Conservation (phyloP, 129 eudicot species). For the Tagetes patula region DNA sequence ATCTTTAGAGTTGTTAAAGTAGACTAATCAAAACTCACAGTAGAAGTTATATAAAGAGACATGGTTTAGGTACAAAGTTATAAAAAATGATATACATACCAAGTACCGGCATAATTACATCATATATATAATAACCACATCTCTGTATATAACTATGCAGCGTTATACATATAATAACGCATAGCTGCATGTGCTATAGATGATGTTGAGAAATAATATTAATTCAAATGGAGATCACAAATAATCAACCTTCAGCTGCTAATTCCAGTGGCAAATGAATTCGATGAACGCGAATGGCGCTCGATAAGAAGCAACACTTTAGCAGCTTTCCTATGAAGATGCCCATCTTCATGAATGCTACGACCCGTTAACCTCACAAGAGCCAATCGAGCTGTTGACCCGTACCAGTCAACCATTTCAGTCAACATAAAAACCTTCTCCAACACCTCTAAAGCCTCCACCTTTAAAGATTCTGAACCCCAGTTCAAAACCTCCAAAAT, state of each 20-base stretch:
- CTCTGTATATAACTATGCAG: too few relatives aligned
- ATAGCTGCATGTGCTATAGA: too few relatives aligned
- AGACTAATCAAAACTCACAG: too few relatives aligned
- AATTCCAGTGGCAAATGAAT: constrained; percentile 36
- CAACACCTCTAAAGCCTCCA: constrained; percentile 53
- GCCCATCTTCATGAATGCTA: constrained; percentile 48
- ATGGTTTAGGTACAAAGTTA: too few relatives aligned
- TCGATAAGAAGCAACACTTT: constrained; percentile 63
- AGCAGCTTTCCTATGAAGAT: constrained; percentile 66
- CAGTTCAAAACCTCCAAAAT: constrained; percentile 54
- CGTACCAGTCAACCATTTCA: constrained; percentile 58
- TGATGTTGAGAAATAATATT: too few relatives aligned
- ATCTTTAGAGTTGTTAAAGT: too few relatives aligned
- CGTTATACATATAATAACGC: too few relatives aligned
- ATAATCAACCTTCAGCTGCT: constrained; percentile 9
- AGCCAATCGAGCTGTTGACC: constrained; percentile 36
- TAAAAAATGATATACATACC: too few relatives aligned
- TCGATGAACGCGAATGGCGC: constrained; percentile 52
- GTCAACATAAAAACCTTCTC: constrained; percentile 56
- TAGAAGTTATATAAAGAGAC: too few relatives aligned
- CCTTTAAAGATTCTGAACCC: constrained; percentile 66
- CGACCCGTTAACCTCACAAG: constrained; percentile 51
- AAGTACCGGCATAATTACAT: too few relatives aligned
- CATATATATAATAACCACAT: too few relatives aligned
- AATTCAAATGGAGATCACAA: background rate